Percentiles rank a stretch among this genome's conserved stretches.
Evolutionary conservation across 805 yeast species (phyloP).

Genomic region (Myxozyma mucilagina): DNA sequence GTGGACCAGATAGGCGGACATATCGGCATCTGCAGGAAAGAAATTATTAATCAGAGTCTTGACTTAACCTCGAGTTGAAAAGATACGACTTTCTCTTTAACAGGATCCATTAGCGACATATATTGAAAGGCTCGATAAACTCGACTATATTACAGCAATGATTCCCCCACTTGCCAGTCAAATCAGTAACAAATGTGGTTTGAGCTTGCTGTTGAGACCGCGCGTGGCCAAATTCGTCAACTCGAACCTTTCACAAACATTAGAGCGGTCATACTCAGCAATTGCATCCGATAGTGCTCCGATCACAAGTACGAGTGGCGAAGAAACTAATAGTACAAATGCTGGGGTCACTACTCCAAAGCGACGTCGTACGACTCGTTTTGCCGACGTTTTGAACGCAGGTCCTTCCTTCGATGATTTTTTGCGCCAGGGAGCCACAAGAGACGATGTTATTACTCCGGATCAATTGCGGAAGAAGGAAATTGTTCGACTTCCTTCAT

Average conservation of each 20-base stretch:
- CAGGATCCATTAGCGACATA: too few relatives aligned
- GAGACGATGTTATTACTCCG: slow-evolving; percentile 4
- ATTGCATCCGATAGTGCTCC: background rate
- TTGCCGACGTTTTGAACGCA: slow-evolving; percentile 66
- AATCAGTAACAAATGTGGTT: background rate
- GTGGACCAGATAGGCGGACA: too few relatives aligned
- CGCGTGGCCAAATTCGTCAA: background rate
- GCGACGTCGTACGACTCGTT: slow-evolving; percentile 47
- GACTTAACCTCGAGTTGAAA: too few relatives aligned
- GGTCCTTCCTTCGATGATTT: slow-evolving; percentile 97
- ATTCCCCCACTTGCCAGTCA: background rate
- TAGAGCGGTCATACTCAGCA: background rate
- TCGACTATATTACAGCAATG: too few relatives aligned
- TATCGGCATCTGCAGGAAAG: too few relatives aligned
- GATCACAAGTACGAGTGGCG: background rate
- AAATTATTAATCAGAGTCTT: too few relatives aligned
- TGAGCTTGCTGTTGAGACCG: background rate
- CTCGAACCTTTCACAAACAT: background rate
- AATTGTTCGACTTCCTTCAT: slow-evolving; percentile 65
- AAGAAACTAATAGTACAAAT: background rate
- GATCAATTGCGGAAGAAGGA: slow-evolving; percentile 14
- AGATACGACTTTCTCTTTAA: too few relatives aligned
- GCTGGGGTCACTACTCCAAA: background rate
- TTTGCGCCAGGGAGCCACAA: slow-evolving; percentile 39
- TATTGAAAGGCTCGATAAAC: too few relatives aligned